Percentiles rank a stretch among this genome's conserved stretches.
Conservation (phyloP, 306 rosid species). For the Casuarina equisetifolia region DNA sequence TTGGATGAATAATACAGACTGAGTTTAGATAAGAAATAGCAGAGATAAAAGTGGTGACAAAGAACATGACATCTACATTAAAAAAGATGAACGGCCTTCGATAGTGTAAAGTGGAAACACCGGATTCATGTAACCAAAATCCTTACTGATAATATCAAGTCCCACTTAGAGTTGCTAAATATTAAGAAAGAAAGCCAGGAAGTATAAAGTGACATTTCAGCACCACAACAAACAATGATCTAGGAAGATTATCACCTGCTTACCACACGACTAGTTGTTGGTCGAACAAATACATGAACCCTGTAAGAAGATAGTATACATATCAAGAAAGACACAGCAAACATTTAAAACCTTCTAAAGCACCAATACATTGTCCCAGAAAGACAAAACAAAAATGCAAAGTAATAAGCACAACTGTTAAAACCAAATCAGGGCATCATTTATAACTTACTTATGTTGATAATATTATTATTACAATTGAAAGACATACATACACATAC, state of each 20-base stretch:
- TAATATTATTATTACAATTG: background rate
- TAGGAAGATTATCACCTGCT: slow-evolving; percentile 58
- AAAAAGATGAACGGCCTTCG: background rate
- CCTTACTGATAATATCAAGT: background rate
- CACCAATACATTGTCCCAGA: background rate
- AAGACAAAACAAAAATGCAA: background rate
- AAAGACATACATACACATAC: too few species aligned
- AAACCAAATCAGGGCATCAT: background rate
- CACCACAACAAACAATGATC: background rate
- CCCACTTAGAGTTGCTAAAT: background rate
- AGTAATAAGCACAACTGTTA: background rate
- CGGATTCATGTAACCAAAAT: background rate
- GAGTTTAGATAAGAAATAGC: background rate
- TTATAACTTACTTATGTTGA: background rate
- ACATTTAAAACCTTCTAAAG: slow-evolving; percentile 11
- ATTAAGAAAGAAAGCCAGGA: background rate
- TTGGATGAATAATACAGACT: background rate
- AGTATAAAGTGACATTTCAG: background rate
- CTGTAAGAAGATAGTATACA: slow-evolving; percentile 42
- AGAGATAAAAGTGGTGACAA: background rate
- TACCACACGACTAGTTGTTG: slow-evolving; percentile 82
- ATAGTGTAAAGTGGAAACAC: background rate
- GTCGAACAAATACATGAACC: slow-evolving; percentile 91
- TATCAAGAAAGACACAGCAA: slow-evolving; percentile 24
- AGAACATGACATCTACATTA: background rate